Conservation (phyloP, 1,284 basidiomycete species). For the Rhodofomes roseus region DNA sequence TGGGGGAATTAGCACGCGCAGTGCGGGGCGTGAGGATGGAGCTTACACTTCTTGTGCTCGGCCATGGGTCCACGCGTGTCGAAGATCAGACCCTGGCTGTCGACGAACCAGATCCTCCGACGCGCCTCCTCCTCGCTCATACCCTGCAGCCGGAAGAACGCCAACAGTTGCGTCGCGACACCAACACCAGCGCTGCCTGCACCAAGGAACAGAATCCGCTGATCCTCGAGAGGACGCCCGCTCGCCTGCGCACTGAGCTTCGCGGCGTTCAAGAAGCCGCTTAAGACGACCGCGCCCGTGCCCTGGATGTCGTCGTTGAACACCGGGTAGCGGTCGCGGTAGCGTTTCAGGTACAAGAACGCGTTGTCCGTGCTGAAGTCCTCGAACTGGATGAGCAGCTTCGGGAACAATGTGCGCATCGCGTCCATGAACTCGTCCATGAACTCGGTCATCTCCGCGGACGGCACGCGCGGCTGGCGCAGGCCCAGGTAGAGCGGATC, state of each 20-base stretch:
- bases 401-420: constrained; percentile 72
- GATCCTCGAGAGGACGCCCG: constrained; percentile 65
- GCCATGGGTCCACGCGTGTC: constrained; percentile 68
- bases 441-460: constrained; percentile 71
- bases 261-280: constrained; percentile 88
- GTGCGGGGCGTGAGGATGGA: background rate
- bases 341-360: constrained; percentile 77
- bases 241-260: constrained; percentile 72
- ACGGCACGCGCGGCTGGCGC: constrained; percentile 64
- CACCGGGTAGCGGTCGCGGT: constrained; percentile 71
- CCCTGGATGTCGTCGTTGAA: constrained; percentile 87
- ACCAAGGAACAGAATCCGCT: constrained; percentile 89
- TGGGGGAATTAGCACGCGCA: background rate
- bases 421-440: constrained; percentile 94
- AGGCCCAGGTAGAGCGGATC: constrained; percentile 92
- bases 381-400: constrained; percentile 90
- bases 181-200: constrained; percentile 89
- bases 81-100: constrained; percentile 85
- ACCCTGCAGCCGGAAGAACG: constrained; percentile 83
- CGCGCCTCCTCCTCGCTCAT: constrained; percentile 78
- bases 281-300: constrained; percentile 89
- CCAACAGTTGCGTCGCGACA: constrained; percentile 85
- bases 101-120: constrained; percentile 77
- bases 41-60: constrained; percentile 78
- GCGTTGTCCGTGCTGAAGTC: constrained; percentile 88